These are phyloP conservation scores for Debaryomycetaceae sp. DNA, from an alignment of 1,139 yeast genomes.

Conservation along the genomic window DNA sequence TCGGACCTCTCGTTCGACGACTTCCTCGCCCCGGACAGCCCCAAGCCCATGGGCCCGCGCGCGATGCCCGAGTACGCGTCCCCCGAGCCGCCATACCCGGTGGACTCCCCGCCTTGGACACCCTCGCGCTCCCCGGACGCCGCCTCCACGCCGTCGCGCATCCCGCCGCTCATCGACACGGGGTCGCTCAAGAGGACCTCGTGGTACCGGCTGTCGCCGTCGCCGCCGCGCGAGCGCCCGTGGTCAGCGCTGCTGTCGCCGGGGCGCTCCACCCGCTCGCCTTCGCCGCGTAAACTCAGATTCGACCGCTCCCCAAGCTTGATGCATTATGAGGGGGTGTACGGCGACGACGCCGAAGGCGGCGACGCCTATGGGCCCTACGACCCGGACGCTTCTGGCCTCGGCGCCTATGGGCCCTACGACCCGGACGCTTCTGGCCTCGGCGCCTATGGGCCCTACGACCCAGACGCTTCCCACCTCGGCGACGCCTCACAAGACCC, in stretches of 20 bases:
- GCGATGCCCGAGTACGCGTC: constrained; percentile 31
- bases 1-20: constrained; percentile 7
- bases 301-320: constrained; percentile 1
- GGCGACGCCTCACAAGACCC: too few relatives aligned
- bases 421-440: constrained; percentile 13
- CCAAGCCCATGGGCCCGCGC: constrained; percentile 42
- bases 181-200: constrained; percentile 1
- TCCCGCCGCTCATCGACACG: constrained; percentile 13
- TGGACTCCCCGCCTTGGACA: neutral
- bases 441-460: constrained; percentile 14
- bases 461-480: constrained; percentile 14
- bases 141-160: constrained; percentile 16
- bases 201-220: neutral
- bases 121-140: neutral
- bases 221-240: constrained; percentile 3
- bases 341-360: constrained; percentile 4
- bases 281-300: too few relatives aligned
- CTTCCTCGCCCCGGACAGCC: constrained; percentile 17
- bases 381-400: constrained; percentile 11
- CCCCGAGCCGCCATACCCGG: neutral
- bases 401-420: constrained; percentile 15
- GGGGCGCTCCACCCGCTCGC: too few relatives aligned
- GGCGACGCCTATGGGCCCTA: constrained; percentile 12
- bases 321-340: constrained; percentile 4
- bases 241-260: constrained; percentile 2